Base-by-base conservation (phyloP, 805 yeast genomes). In the Candida cerambycidarum region DNA sequence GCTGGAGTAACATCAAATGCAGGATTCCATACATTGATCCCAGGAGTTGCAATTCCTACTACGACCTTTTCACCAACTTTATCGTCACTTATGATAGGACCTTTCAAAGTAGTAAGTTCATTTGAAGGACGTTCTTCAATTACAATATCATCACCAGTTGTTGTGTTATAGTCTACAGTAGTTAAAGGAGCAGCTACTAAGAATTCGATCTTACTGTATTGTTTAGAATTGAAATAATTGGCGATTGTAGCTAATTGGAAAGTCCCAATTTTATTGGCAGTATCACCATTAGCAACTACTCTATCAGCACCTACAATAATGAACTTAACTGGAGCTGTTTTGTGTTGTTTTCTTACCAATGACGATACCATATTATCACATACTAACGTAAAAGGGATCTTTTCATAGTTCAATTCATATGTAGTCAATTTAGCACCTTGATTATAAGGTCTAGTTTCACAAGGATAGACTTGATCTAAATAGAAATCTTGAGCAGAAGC, bases 241-340 rank as follows among this genome's bases (percentile, higher is more conserved):
- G 95, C 83, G 44, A 89, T 67, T 10, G 83, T 71, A 0, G 97
- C 85, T 50, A 92, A 67, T 65, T 90, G 97, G 65, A 80, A 87
- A 0, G 98, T 93, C 16, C 99, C 99, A 39, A 92, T 92, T 67
- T 92, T 92, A 67, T 92, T 92, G 1, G 98, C 98, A 23, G 96
- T 82, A 58, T 92, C 99, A 40, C 99, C 99, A 59, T 92, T 92
- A 21, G 75, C 72, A 3, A 90, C 97, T 29, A 92, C 85, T 60
- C 99, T 78, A 59, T 92, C 99, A 11, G 98, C 97, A 34, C 99
- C 99, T 4, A 88, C 96, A 42, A 89, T 86, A 16, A 90, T 83
- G 39, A 89, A 87, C 59, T 85, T 84, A 43, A 93, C 78, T n/a
- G 95, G 95, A 15, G 27, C 18, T 24, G 57, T 55, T 11, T 36